These are phyloP conservation scores for Crotalaria pallida DNA, from an alignment of 306 rosid species.

Conservation along the genomic window DNA sequence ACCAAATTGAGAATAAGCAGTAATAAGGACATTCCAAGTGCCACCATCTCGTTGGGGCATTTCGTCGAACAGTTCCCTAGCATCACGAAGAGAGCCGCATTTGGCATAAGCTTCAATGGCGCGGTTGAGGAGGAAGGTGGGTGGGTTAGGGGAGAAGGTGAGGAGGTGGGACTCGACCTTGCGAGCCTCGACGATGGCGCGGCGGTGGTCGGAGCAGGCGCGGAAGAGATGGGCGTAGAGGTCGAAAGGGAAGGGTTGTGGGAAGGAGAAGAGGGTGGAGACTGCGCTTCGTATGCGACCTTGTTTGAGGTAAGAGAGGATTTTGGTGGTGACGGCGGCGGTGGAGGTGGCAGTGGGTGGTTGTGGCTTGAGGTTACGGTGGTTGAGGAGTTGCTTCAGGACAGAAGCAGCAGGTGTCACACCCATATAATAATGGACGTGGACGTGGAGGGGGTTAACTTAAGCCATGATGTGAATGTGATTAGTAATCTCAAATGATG, in stretches of 20 bases:
- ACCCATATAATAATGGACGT: not conserved
- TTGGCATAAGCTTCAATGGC: conserved; percentile 56
- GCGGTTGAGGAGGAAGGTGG: conserved; percentile 57
- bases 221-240: conserved; percentile 61
- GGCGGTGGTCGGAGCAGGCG: conserved; percentile 38
- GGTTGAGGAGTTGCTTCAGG: conserved; percentile 32
- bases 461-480: too few species aligned
- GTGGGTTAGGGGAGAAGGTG: conserved; percentile 47
- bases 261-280: conserved; percentile 40
- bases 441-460: too few species aligned
- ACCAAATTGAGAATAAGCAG: conserved; percentile 36
- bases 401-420: conserved; percentile 33
- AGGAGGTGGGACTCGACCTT: conserved; percentile 60
- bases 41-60: conserved; percentile 71
- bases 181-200: conserved; percentile 43
- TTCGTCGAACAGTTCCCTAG: conserved; percentile 64
- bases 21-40: conserved; percentile 63
- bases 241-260: conserved; percentile 35
- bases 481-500: too few species aligned
- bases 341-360: conserved; percentile 10
- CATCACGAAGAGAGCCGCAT: conserved; percentile 58
- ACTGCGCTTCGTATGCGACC: conserved; percentile 48
- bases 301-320: conserved; percentile 30
- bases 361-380: conserved; percentile 14
- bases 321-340: conserved; percentile 15